Conservation (phyloP, 108 stramenopile genomes). For the Chaetoceros muelleri region DNA sequence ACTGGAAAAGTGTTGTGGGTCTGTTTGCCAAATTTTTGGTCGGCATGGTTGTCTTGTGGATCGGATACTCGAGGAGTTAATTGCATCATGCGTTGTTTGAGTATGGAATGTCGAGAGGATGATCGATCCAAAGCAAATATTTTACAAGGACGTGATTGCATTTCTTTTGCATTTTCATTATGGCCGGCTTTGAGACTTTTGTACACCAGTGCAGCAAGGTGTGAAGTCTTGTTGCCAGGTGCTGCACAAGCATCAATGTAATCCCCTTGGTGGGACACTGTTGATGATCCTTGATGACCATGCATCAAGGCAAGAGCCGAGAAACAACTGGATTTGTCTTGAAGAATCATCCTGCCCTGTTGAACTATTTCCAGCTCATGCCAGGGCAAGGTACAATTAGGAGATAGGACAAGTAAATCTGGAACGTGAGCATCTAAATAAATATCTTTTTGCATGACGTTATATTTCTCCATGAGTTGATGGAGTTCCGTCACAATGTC, state of each 20-base stretch:
- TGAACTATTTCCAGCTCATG: constrained; percentile 48
- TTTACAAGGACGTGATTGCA: not conserved
- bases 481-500: constrained; percentile 29
- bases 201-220: constrained; percentile 82
- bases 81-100: constrained; percentile 54
- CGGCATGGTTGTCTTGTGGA: not conserved
- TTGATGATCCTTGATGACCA: constrained; percentile 29
- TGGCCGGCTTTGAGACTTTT: constrained; percentile 4
- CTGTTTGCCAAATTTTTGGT: not conserved
- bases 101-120: constrained; percentile 49
- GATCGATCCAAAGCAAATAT: constrained; percentile 91
- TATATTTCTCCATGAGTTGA: constrained; percentile 3
- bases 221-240: constrained; percentile 98
- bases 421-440: constrained; percentile 72
- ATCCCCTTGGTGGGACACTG: constrained; percentile 18
- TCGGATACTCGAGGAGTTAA: constrained; percentile 14
- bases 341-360: constrained; percentile 60
- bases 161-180: constrained; percentile 6
- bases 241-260: constrained; percentile 98
- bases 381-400: constrained; percentile 25
- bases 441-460: constrained; percentile 5
- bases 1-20: constrained; percentile 12
- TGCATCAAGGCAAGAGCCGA: constrained; percentile 82
- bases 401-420: constrained; percentile 68
- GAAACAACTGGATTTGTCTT: constrained; percentile 96